Conservation (phyloP, 2,329 filamentous ascomycete genomes). For the Claviceps monticola region DNA sequence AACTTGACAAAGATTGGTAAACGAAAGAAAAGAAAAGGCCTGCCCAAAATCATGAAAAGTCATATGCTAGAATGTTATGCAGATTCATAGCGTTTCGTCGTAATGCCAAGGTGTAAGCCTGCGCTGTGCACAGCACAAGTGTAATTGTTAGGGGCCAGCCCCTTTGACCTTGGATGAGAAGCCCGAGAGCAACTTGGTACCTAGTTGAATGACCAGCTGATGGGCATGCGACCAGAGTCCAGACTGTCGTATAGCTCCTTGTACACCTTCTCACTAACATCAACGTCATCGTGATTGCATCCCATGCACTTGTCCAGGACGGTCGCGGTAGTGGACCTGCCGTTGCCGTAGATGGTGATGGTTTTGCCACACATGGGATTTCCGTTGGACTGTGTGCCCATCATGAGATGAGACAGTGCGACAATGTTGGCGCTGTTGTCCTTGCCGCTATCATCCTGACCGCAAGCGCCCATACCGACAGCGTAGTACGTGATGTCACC, state of each 20-base stretch:
- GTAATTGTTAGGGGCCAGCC: background rate
- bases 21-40: background rate
- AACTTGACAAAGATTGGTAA: background rate
- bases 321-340: conserved; percentile 41
- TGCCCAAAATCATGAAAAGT: conserved; percentile 3
- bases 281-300: conserved; percentile 42
- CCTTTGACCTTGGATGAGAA: background rate
- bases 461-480: conserved; percentile 56
- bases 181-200: background rate
- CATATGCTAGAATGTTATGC: background rate
- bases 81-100: background rate
- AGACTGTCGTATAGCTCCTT: conserved; percentile 33
- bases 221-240: conserved; percentile 26
- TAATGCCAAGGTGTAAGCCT: background rate
- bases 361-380: conserved; percentile 59
- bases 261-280: conserved; percentile 46
- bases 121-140: conserved; percentile 8
- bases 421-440: conserved; percentile 47
- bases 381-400: conserved; percentile 49
- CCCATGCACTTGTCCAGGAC: conserved; percentile 67
- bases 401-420: conserved; percentile 50
- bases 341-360: conserved; percentile 48
- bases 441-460: conserved; percentile 42
- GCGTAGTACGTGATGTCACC: conserved; percentile 67
- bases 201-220: conserved; percentile 35